A percentile compares a stretch with the other conserved stretches of the same genome.
Conservation (phyloP, 768 basidiomycete species). For the Russula griseocarnosa region DNA sequence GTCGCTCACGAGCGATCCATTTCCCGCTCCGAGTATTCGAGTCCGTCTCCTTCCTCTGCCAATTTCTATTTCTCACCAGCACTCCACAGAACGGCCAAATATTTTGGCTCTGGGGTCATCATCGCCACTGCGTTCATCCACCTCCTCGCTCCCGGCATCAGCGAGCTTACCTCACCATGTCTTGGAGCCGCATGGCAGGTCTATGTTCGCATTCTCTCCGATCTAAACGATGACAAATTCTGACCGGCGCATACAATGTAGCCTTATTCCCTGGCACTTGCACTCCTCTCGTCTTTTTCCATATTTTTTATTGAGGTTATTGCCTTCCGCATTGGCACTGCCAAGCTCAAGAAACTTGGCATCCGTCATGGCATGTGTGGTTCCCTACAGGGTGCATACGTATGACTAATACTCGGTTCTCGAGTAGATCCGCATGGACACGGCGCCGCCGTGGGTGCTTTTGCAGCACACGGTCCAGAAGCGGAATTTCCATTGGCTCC, state of each 20-base stretch:
- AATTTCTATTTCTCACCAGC: neutral
- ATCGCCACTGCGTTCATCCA: slow-evolving; percentile 23
- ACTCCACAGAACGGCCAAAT: slow-evolving; percentile 23
- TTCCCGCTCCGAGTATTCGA: slow-evolving; percentile 65
- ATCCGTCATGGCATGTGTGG: slow-evolving; percentile 50
- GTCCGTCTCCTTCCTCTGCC: slow-evolving; percentile 42
- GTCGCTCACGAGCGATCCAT: slow-evolving; percentile 46
- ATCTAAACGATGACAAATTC: neutral
- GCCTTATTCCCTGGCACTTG: slow-evolving; percentile 81
- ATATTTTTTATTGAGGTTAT: slow-evolving; percentile 84
- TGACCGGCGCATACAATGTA: slow-evolving; percentile 33
- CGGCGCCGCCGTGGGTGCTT: slow-evolving; percentile 42
- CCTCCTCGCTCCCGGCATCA: slow-evolving; percentile 60
- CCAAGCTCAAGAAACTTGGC: slow-evolving; percentile 64
- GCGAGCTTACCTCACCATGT: slow-evolving; percentile 66
- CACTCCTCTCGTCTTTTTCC: slow-evolving; percentile 72
- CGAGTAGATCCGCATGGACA: slow-evolving; percentile 64
- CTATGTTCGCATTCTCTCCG: slow-evolving; percentile 53
- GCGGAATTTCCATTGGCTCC: slow-evolving; percentile 23
- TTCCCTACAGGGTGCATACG: neutral
- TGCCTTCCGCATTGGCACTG: slow-evolving; percentile 83
- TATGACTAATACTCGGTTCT: slow-evolving; percentile 1
- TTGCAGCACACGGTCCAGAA: slow-evolving; percentile 72
- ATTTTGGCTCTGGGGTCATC: slow-evolving; percentile 24
- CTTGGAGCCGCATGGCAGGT: slow-evolving; percentile 62